Conservation (phyloP, 2,329 filamentous ascomycete genomes). For the Ploettnerulaceae sp. region DNA sequence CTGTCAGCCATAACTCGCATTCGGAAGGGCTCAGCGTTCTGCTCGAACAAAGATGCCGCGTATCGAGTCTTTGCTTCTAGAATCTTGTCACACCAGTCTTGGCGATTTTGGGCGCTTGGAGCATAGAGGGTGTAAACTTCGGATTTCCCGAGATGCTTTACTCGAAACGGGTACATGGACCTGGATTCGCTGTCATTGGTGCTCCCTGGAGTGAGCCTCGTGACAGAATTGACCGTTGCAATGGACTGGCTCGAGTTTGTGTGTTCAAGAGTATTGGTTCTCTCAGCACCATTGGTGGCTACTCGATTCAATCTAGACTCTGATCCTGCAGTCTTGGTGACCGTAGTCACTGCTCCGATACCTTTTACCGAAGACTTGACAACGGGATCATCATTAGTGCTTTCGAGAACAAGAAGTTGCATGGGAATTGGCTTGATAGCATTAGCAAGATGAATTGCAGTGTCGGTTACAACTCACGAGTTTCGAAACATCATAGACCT, state of each 20-base stretch:
- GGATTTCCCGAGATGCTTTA: constrained; percentile 86
- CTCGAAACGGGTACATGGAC: constrained; percentile 81
- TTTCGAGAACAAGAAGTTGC: constrained; percentile 90
- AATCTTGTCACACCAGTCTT: constrained; percentile 91
- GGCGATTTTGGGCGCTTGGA: constrained; percentile 64
- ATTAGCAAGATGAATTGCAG: constrained; percentile 18
- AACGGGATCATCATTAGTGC: constrained; percentile 84
- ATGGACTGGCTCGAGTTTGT: constrained; percentile 63
- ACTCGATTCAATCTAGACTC: constrained; percentile 49
- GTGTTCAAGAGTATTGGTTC: constrained; percentile 61
- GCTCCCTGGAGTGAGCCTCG: constrained; percentile 43
- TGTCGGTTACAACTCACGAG: constrained; percentile 50
- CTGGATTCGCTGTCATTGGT: constrained; percentile 41
- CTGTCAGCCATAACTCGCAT: constrained; percentile 88
- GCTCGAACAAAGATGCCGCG: constrained; percentile 78
- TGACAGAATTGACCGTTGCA: constrained; percentile 43
- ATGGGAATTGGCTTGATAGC: constrained; percentile 86
- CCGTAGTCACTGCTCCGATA: constrained; percentile 55
- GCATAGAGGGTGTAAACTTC: constrained; percentile 92
- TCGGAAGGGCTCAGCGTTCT: constrained; percentile 94
- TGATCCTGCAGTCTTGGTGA: constrained; percentile 55
- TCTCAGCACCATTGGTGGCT: constrained; percentile 34
- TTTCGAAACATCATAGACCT: constrained; percentile 87
- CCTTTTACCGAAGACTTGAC: constrained; percentile 63
- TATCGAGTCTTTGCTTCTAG: constrained; percentile 92